Conservation (phyloP, 2,329 filamentous ascomycete genomes). For the Venturia effusa region DNA sequence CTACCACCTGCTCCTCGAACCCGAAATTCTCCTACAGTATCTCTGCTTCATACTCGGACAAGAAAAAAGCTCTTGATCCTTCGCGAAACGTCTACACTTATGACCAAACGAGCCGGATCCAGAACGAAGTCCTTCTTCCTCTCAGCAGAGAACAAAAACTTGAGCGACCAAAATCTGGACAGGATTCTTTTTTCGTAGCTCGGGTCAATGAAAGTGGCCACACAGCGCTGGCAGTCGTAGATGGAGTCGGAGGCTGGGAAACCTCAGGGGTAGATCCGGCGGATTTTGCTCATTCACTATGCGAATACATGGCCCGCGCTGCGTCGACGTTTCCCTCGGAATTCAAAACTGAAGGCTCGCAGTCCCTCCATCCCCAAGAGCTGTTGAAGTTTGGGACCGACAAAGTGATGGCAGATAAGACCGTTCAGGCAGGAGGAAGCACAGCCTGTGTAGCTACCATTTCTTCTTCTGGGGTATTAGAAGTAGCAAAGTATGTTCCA, state of each 20-base stretch:
- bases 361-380: slow-evolving; percentile 48
- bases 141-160: slow-evolving; percentile 38
- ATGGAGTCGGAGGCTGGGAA: slow-evolving; percentile 92
- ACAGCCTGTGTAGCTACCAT: slow-evolving; percentile 85
- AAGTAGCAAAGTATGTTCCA: slow-evolving; percentile 63
- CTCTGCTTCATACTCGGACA: slow-evolving; percentile 30
- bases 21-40: slow-evolving; percentile 26
- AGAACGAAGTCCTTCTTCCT: neutral
- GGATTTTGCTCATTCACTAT: slow-evolving; percentile 88
- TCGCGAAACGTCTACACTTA: slow-evolving; percentile 25
- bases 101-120: slow-evolving; percentile 13
- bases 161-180: slow-evolving; percentile 66
- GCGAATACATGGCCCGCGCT: slow-evolving; percentile 78
- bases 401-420: slow-evolving; percentile 60
- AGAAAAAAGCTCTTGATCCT: slow-evolving; percentile 26
- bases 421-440: slow-evolving; percentile 73
- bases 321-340: slow-evolving; percentile 48
- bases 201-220: slow-evolving; percentile 51
- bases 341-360: slow-evolving; percentile 16
- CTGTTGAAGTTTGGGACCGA: slow-evolving; percentile 81
- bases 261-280: slow-evolving; percentile 88
- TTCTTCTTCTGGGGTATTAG: slow-evolving; percentile 59
- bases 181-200: slow-evolving; percentile 91
- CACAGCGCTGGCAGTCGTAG: slow-evolving; percentile 79
- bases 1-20: slow-evolving; percentile 3